A percentile compares a stretch with the other conserved stretches of the same genome.
Conservation (phyloP, 179 eudicot genomes). For the Drosera spatulata region DNA sequence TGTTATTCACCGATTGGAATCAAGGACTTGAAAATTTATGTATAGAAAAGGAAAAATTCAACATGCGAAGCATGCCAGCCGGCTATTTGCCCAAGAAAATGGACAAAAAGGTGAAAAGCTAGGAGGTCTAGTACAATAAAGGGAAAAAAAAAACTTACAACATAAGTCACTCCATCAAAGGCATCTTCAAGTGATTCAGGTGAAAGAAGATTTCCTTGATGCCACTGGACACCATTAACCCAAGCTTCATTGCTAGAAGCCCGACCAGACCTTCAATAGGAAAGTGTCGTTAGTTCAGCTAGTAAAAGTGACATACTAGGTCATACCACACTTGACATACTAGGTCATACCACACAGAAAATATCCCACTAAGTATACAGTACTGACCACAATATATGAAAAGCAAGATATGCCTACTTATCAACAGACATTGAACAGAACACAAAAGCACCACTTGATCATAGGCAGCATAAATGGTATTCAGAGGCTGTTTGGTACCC, state of each 20-base stretch:
- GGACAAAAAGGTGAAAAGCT: too few relatives aligned
- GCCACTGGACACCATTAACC: conserved; percentile 59
- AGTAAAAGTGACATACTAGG: not conserved
- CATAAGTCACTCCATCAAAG: conserved; percentile 64
- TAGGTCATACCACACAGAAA: too few relatives aligned
- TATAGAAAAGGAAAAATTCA: too few relatives aligned
- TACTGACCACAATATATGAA: too few relatives aligned
- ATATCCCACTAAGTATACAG: too few relatives aligned
- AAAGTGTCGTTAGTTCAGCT: not conserved
- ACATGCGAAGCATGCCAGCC: too few relatives aligned
- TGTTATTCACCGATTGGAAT: too few relatives aligned
- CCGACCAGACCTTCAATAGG: conserved; percentile 53
- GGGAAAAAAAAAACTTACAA: conserved; percentile 32
- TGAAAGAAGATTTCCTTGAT: conserved; percentile 64
- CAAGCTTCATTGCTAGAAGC: conserved; percentile 58
- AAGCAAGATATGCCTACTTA: too few relatives aligned
- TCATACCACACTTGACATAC: not conserved
- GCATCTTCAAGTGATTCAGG: conserved; percentile 66
- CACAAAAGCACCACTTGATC: not conserved
- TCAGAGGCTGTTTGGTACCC: too few relatives aligned
- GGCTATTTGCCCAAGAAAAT: too few relatives aligned
- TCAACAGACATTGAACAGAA: too few relatives aligned
- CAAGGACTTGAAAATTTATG: too few relatives aligned
- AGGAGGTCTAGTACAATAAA: not conserved
- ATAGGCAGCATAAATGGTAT: not conserved